A percentile compares a stretch with the other conserved stretches of the same genome.
Conservation (phyloP, 768 basidiomycete species). For the Leccinum incarnatum region DNA sequence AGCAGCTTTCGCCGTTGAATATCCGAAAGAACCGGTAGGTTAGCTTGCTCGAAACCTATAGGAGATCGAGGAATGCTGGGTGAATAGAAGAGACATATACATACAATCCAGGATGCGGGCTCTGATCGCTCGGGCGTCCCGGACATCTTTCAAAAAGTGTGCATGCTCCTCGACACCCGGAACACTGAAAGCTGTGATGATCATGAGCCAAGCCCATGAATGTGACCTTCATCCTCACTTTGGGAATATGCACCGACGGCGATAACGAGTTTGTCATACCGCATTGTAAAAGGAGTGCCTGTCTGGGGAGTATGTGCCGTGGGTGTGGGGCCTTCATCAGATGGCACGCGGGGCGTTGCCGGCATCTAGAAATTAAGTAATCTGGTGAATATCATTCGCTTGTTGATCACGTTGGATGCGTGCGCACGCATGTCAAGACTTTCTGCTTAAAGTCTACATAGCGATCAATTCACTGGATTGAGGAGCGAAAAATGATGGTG, state of each 20-base stretch:
- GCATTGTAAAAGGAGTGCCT: constrained; percentile 49
- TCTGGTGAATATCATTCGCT: not conserved
- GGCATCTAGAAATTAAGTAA: constrained; percentile 47
- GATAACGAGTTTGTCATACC: constrained; percentile 80
- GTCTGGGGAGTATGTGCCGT: constrained; percentile 14
- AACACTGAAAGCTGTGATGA: constrained; percentile 54
- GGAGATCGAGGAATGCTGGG: not conserved
- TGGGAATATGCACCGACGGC: constrained; percentile 85
- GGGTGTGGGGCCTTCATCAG: constrained; percentile 18
- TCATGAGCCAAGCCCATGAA: constrained; percentile 1
- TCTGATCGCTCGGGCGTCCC: constrained; percentile 70
- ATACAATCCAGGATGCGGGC: constrained; percentile 71
- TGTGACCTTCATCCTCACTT: constrained; percentile 44
- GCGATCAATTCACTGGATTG: constrained; percentile 6
- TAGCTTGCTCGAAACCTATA: constrained; percentile 80
- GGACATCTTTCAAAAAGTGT: constrained; percentile 78
- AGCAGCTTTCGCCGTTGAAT: constrained; percentile 71
- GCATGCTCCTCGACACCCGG: constrained; percentile 81
- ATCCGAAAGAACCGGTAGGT: constrained; percentile 75
- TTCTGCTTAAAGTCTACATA: constrained; percentile 57
- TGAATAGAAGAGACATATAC: constrained; percentile 9
- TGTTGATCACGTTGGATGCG: not conserved
- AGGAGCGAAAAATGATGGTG: not conserved
- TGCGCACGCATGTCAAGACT: constrained; percentile 57
- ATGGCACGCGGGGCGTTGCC: constrained; percentile 48